A percentile compares a stretch with the other conserved stretches of the same genome.
Evolutionary conservation across 139 green algal species (phyloP).

Genomic region (Edaphochlamys debaryana): DNA sequence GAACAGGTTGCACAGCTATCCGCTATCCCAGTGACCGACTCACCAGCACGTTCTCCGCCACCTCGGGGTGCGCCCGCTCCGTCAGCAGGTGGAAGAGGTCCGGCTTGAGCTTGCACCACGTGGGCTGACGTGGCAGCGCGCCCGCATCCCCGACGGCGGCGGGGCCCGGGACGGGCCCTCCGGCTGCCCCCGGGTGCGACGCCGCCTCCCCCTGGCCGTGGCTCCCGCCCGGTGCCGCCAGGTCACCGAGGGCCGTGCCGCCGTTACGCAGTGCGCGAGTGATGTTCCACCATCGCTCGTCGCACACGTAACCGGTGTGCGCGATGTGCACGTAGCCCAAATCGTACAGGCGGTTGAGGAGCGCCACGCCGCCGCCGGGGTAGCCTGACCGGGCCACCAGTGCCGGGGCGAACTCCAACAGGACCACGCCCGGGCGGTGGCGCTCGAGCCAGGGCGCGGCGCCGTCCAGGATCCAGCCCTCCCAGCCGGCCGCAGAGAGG

Average conservation of each 20-base stretch:
- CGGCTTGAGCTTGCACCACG: conserved; percentile 80
- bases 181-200: not conserved
- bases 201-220: not conserved
- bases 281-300: conserved; percentile 80
- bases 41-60: conserved; percentile 39
- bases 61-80: conserved; percentile 36
- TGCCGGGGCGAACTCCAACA: conserved; percentile 73
- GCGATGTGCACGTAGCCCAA: conserved; percentile 80
- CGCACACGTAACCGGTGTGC: conserved; percentile 82
- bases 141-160: not conserved
- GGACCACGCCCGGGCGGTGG: conserved; percentile 66
- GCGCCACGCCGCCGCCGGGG: conserved; percentile 33
- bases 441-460: conserved; percentile 48
- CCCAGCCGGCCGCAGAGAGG: conserved; percentile 73
- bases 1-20: no score
- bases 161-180: not conserved
- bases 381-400: conserved; percentile 60
- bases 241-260: not conserved
- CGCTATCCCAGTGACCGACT: no score
- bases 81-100: conserved; percentile 69
- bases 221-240: not conserved
- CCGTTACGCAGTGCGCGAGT: conserved; percentile 56
- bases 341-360: conserved; percentile 68
- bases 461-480: conserved; percentile 74
- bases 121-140: conserved; percentile 68